Base-by-base conservation (phyloP, 2,329 filamentous ascomycete genomes). In the Orbilia blumenaviensis region DNA sequence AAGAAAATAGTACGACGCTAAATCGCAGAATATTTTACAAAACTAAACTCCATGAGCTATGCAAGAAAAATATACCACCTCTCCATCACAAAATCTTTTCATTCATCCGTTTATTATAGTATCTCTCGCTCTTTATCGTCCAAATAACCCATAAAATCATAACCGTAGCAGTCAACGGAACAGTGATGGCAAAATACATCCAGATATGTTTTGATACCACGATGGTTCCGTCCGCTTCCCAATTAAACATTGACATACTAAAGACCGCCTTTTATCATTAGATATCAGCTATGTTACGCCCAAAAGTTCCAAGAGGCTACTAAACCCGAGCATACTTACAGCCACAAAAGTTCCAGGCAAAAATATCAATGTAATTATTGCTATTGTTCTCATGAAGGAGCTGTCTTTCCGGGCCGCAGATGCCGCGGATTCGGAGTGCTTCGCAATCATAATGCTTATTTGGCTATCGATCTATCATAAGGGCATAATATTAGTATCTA, bases 211-310 rank as follows among this genome's bases (percentile, higher is more conserved):
- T 61, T 8, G 69, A 75, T 0, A 67, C 63, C 25, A 75, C 69
- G 18, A 75, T 21, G 2, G 34, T 48, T 4, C 69, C 69, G 58
- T 75, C 62, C 1, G 62, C 14, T 9, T 50, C 69, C 69, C 69
- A 75, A 18, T 61, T 48, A 46, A 75, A 75, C 69, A 75, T 75
- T 7, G 69, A 75, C 69, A 75, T 75, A 44, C 69, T 75, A 50
- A 67, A 75, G 3, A 75, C 27, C 12, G 69, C 69, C 69, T 75
- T 32, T 32, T 46, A 27, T 44, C 62, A 67, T 32, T 62, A 44
- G 23, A 25, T 38, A 48, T 36, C 23, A 50, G 38, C 14, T 10
- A 14, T 14, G 3, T 48, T n/a, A 9, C 9, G n/a, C 46, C 12
- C 23, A 12, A 9, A 12, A 42, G 12, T 21, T 36, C 14, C 21